Base-by-base conservation (phyloP, 108 stramenopile species). In the Cylindrotheca fusiformis region DNA sequence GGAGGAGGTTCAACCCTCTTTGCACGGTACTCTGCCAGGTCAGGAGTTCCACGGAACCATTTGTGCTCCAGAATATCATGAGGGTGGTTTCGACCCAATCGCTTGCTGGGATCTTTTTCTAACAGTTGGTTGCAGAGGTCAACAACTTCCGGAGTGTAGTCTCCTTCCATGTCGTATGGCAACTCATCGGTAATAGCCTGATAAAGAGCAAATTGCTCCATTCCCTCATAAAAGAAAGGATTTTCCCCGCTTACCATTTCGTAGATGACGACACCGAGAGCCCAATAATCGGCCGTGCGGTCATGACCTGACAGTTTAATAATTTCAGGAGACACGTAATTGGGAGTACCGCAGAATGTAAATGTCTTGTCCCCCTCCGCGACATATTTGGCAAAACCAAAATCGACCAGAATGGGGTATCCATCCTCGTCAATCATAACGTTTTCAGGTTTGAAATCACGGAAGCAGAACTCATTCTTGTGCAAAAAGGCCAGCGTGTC, bases 281-380 rank as follows among this genome's bases (percentile, higher is more conserved):
- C 89, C 94, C 94, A 95, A 68, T 84, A 91, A 61, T 95, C 94
- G 4, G 87, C 90, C 4, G 81, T 81, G 53, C 60, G 60, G 60
- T 84, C 80, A 48, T 95, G 90, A 10, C 94, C 94, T 56, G 77
- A 78, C 54, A 83, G 87, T 48, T 82, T 51, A 62, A 95, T 85
- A 3, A 88, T 82, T 61, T 95, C 94, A 4, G 94, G 94, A 41
- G 94, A 89, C 18, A 95, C 83, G 64, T 93, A 93, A 58, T 90
- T 91, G 23, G 97, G 97, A 19, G 97, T 96, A 1, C 97, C 97
- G 69, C 97, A 97, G 29, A 96, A 83, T 2, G 97, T 97, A 74
- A 87, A 95, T 22, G 93, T 91, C 70, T 84, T 80, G 91, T 55
- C 95, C 91, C 81, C 84, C 27, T 67, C 51, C 25, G 47, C 84